phyloP scores from a whole-genome alignment of 495 filamentous ascomycete genomes.

The Lasiosphaeris hirsuta region DNA sequence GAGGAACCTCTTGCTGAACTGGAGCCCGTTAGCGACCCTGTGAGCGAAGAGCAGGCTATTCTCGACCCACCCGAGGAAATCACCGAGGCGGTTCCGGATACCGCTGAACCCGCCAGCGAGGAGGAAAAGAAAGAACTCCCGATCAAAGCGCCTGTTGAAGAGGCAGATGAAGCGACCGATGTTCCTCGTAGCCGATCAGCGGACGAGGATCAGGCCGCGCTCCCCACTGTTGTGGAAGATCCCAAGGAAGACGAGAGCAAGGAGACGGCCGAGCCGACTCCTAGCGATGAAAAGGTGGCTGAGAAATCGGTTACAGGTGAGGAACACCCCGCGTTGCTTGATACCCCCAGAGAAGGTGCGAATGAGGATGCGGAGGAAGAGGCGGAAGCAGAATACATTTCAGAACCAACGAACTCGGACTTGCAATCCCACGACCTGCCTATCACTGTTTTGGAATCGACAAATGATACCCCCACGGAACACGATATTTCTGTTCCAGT shows the following conservation, averaged over 20 bases:
- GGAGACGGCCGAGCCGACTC: constrained; percentile 35
- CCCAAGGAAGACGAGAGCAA: constrained; percentile 30
- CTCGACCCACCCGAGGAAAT: no score
- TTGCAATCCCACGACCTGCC: constrained; percentile 16
- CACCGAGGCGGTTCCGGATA: neutral
- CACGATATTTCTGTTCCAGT: constrained; percentile 3
- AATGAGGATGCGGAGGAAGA: constrained; percentile 19
- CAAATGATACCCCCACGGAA: constrained; percentile 16
- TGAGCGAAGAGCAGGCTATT: no score
- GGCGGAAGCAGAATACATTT: constrained; percentile 32
- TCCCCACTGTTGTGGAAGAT: constrained; percentile 15
- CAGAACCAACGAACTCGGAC: constrained; percentile 26
- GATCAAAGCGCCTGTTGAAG: neutral
- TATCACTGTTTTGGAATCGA: constrained; percentile 2
- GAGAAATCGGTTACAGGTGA: constrained; percentile 38
- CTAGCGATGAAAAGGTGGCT: constrained; percentile 30
- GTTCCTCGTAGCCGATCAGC: neutral
- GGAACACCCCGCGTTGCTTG: constrained; percentile 33
- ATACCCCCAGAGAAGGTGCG: constrained; percentile 29
- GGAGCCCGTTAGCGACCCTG: no score
- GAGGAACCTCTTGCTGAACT: no score
- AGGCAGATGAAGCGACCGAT: neutral
- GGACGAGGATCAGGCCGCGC: neutral
- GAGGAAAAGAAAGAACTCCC: constrained; percentile 3
- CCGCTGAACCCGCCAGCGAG: neutral